Conservation (phyloP, 75 land plant genomes). For the Ceratopteris richardii region DNA sequence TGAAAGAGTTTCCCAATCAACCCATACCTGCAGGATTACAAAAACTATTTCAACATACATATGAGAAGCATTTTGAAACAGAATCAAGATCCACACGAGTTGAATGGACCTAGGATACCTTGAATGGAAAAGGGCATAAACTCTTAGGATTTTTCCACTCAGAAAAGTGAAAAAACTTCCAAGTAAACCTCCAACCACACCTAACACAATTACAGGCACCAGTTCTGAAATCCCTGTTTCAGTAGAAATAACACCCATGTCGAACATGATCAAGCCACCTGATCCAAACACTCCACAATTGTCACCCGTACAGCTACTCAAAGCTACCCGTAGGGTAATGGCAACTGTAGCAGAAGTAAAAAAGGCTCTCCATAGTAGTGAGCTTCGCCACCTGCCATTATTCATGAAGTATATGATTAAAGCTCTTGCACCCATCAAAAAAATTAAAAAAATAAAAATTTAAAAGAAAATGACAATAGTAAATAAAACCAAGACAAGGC, state of each 20-base stretch:
- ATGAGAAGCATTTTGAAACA: no score
- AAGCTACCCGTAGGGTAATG: slow-evolving; percentile 60
- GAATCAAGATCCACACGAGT: no score
- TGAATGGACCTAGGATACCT: no score
- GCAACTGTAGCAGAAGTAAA: slow-evolving; percentile 82
- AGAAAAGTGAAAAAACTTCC: slow-evolving; percentile 27
- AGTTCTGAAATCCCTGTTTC: slow-evolving; percentile 15
- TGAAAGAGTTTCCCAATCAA: slow-evolving; percentile 17
- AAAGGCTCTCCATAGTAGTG: slow-evolving; percentile 85
- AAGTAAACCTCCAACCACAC: slow-evolving; percentile 19
- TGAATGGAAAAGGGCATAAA: slow-evolving; percentile 9
- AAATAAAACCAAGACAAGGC: no score
- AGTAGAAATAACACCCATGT: slow-evolving; percentile 13
- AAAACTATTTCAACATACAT: no score
- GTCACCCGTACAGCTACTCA: slow-evolving; percentile 49
- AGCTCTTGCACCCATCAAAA: no score
- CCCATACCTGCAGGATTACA: slow-evolving; percentile 18
- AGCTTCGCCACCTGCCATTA: slow-evolving; percentile 83
- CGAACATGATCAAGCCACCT: slow-evolving; percentile 63
- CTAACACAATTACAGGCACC: slow-evolving; percentile 22
- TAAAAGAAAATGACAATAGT: no score
- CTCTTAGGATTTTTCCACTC: slow-evolving; percentile 14
- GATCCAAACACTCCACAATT: slow-evolving; percentile 75
- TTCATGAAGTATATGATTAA: no score
- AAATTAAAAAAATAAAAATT: no score